Evolutionary conservation across 768 basidiomycete genomes (phyloP).

Genomic region (Tubosaeta sp.): DNA sequence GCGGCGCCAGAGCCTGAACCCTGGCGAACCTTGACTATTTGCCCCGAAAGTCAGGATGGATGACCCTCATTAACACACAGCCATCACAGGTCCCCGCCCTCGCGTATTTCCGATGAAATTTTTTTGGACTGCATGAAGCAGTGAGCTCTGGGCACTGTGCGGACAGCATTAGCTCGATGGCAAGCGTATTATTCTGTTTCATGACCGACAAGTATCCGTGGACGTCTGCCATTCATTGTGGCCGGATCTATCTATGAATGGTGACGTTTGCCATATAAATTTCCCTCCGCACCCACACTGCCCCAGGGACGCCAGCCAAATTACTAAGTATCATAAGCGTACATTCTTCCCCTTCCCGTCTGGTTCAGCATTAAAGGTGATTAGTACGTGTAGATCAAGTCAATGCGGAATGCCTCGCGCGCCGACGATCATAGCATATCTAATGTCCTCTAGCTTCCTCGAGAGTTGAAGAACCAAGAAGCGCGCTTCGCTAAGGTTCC

Average conservation of each 20-base stretch:
- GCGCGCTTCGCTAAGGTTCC: slow-evolving; percentile 72
- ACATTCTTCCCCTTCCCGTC: slow-evolving; percentile 8
- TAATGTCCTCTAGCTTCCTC: slow-evolving; percentile 40
- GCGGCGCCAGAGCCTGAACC: slow-evolving; percentile 29
- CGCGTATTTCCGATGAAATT: slow-evolving; percentile 36
- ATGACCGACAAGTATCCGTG: too few relatives aligned
- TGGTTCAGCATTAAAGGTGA: slow-evolving; percentile 21
- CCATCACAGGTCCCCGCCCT: slow-evolving; percentile 36
- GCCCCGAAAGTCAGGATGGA: slow-evolving; percentile 29
- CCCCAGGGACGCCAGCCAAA: slow-evolving; percentile 25
- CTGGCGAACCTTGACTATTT: slow-evolving; percentile 31
- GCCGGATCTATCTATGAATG: slow-evolving; percentile 10
- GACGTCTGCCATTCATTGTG: not conserved
- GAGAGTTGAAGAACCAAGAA: slow-evolving; percentile 91
- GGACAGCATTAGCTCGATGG: not conserved
- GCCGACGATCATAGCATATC: slow-evolving; percentile 12
- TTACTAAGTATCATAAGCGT: slow-evolving; percentile 24
- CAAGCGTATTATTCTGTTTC: too few relatives aligned
- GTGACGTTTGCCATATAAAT: slow-evolving; percentile 17
- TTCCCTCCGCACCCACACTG: slow-evolving; percentile 23
- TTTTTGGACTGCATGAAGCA: slow-evolving; percentile 24
- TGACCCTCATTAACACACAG: slow-evolving; percentile 35
- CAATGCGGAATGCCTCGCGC: slow-evolving; percentile 8
- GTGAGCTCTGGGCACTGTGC: too few relatives aligned
- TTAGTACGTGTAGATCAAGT: slow-evolving; percentile 29